These are phyloP conservation scores for Penicillium sp. DNA, from an alignment of 2,329 filamentous ascomycete genomes.

Conservation along the genomic window DNA sequence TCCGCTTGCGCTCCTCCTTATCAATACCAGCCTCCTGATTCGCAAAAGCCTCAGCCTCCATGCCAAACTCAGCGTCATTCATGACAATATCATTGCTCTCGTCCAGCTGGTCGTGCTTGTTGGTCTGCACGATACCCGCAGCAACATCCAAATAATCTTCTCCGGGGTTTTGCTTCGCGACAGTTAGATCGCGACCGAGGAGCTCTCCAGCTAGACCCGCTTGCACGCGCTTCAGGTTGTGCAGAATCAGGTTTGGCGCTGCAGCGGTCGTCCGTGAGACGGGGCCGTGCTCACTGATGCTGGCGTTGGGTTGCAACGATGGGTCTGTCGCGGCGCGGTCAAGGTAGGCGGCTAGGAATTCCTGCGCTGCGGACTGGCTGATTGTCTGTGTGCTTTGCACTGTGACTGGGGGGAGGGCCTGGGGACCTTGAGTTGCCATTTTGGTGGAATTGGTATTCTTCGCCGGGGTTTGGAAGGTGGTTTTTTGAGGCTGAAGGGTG, in stretches of 20 bases:
- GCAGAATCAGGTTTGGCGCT: constrained; percentile 43
- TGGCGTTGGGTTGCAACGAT: constrained; percentile 44
- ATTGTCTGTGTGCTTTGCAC: constrained; percentile 38
- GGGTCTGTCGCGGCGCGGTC: constrained; percentile 43
- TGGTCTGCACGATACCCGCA: constrained; percentile 28
- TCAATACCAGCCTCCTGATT: constrained; percentile 44
- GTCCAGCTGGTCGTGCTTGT: constrained; percentile 36
- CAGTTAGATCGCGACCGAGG: constrained; percentile 41
- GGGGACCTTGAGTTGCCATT: constrained; percentile 40
- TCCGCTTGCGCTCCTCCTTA: constrained; percentile 54
- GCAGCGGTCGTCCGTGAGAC: constrained; percentile 42
- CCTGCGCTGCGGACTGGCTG: constrained; percentile 39
- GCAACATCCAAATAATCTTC: constrained; percentile 41
- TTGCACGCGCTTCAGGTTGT: constrained; percentile 47
- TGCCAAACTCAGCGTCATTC: constrained; percentile 41
- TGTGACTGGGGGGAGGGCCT: constrained; percentile 38
- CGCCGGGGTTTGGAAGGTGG: neutral
- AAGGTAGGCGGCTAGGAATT: constrained; percentile 45
- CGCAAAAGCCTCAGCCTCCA: constrained; percentile 36
- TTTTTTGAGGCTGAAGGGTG: neutral
- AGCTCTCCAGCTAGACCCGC: constrained; percentile 44
- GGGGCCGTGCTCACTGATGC: constrained; percentile 45
- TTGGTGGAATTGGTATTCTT: constrained; percentile 13
- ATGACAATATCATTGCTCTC: constrained; percentile 43
- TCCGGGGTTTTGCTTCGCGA: constrained; percentile 37